Base-by-base conservation (phyloP, 305 asterid genomes). In the Withania somnifera region DNA sequence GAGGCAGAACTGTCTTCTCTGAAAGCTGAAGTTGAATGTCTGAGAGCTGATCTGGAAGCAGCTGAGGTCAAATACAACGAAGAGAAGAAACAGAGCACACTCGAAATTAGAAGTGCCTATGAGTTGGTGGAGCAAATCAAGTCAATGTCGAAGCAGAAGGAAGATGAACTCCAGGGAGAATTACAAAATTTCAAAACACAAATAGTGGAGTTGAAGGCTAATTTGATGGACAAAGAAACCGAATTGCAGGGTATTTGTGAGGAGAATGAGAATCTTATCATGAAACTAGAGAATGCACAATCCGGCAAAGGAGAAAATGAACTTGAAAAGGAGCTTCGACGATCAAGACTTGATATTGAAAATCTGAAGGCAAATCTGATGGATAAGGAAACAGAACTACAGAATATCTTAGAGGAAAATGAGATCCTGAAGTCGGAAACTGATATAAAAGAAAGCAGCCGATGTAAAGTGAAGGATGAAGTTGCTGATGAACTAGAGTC, bases 161-260 rank as follows among this genome's bases (percentile, higher is more conserved):
- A 92, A 86, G 90, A 86, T 5, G 94, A 90, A 64, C 77, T 84
- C 4, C n/a, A 67, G 53, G 80, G 30, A 28, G 83, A 85, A n/a
- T 56, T 77, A 56, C 81, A 77, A 32, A 82, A 66, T 53, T 82
- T 36, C 10, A 82, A 53, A 20, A 45, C 45, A 19, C 77, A 78
- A 17, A 47, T 85, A 15, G 87, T 78, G 32, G 83, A 85, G 81
- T 68, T 85, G 79, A 91, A 86, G 87, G 90, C 91, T 0, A 91
- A 88, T 22, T 83, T 93, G 52, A 88, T 89, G 93, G 94, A 93
- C 22, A 93, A 90, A 80, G 97, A 93, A 73, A 89, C 88, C 0
- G 94, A 91, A 77, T 63, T 93, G 47, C 94, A 89, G 40, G 79
- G 92, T 40, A 85, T 91, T 3, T 86, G 88, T 3, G 93, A 91